Evolutionary conservation across 148 eudicot species (phyloP).

Genomic region (Fagopyrum tataricum): DNA sequence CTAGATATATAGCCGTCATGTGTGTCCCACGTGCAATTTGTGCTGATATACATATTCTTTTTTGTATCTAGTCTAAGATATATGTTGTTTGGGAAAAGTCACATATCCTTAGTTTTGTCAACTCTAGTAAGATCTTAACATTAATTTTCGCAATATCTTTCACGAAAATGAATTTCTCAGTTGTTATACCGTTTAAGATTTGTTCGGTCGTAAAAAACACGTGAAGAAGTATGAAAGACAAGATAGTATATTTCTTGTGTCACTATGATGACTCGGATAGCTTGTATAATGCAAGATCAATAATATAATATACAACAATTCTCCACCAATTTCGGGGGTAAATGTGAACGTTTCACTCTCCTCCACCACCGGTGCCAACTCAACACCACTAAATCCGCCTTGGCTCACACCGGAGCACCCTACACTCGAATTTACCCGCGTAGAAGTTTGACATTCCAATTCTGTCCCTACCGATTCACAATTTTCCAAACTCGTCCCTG

Average conservation of each 20-base stretch:
- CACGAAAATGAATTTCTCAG: too few relatives aligned
- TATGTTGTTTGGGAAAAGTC: too few relatives aligned
- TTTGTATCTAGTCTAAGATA: too few relatives aligned
- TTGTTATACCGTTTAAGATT: too few relatives aligned
- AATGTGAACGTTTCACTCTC: not conserved
- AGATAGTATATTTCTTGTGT: not conserved
- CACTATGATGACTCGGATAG: not conserved
- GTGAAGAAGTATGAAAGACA: not conserved
- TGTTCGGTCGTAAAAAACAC: not conserved
- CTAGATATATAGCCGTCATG: too few relatives aligned
- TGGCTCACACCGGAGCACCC: not conserved
- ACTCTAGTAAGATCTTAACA: too few relatives aligned
- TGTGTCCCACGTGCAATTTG: too few relatives aligned
- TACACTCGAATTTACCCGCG: not conserved
- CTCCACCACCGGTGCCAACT: not conserved
- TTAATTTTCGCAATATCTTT: too few relatives aligned
- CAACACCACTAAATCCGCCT: not conserved
- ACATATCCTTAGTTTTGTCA: too few relatives aligned
- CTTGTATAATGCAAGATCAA: not conserved
- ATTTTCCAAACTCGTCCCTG: constrained; percentile 22
- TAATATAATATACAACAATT: not conserved
- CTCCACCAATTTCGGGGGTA: not conserved
- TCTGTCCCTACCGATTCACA: constrained; percentile 1
- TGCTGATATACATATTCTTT: too few relatives aligned
- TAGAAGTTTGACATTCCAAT: not conserved